Conservation (phyloP, 202 grass and related monocot genomes). For the Tripidium arundinaceum region DNA sequence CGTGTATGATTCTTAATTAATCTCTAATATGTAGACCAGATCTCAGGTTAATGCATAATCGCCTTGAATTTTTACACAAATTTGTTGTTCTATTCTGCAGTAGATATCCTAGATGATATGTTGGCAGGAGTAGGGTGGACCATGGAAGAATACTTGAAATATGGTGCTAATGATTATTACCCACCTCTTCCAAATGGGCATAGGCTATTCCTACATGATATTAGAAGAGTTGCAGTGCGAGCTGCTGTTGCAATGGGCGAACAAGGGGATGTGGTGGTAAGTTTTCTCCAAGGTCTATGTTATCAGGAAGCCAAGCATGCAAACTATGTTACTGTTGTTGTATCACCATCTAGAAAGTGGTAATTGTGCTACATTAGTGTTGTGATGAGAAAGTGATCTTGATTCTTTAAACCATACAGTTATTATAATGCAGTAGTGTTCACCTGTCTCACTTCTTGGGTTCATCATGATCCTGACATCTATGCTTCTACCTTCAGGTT, state of each 20-base stretch:
- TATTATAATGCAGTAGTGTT: background rate
- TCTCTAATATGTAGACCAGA: constrained; percentile 14
- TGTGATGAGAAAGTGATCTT: constrained; percentile 23
- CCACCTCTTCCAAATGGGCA: constrained; percentile 92
- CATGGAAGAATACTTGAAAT: constrained; percentile 98
- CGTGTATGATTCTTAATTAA: constrained; percentile 51
- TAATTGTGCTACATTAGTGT: background rate
- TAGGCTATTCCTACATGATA: constrained; percentile 88
- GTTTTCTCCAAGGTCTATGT: constrained; percentile 18
- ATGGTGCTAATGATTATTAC: constrained; percentile 92
- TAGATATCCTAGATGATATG: constrained; percentile 99
- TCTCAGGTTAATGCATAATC: background rate
- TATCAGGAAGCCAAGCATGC: background rate
- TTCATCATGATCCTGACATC: constrained; percentile 14
- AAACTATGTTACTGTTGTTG: background rate
- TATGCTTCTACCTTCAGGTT: constrained; percentile 57
- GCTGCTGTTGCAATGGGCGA: constrained; percentile 98
- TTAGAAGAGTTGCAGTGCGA: constrained; percentile 87
- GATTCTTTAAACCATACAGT: background rate
- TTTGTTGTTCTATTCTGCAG: constrained; percentile 43
- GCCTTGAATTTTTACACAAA: constrained; percentile 26
- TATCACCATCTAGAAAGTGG: background rate
- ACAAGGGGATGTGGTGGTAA: constrained; percentile 95
- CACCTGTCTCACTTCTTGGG: background rate
- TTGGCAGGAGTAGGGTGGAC: constrained; percentile 87